Evolutionary conservation across 2,329 filamentous ascomycete genomes (phyloP).

Genomic region (Xylaria sp.): DNA sequence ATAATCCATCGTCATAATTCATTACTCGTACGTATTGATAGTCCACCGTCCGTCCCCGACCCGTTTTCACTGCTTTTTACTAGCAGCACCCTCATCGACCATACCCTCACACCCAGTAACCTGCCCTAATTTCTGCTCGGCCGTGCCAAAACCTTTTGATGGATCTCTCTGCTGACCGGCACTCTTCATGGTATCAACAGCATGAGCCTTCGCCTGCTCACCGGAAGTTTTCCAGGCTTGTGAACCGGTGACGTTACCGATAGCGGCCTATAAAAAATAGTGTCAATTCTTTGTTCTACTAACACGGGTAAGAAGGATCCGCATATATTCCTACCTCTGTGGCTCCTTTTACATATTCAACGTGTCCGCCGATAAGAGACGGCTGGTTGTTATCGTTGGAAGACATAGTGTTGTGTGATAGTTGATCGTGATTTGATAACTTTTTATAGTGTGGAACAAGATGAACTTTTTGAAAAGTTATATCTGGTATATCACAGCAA

Average conservation of each 20-base stretch:
- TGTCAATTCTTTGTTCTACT: neutral
- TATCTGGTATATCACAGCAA: neutral
- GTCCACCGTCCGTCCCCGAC: slow-evolving; percentile 7
- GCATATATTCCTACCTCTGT: slow-evolving; percentile 63
- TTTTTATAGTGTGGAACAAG: neutral
- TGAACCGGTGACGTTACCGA: slow-evolving; percentile 71
- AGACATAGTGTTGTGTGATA: slow-evolving; percentile 41
- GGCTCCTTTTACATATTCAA: slow-evolving; percentile 74
- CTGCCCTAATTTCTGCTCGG: slow-evolving; percentile 72
- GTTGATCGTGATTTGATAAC: neutral
- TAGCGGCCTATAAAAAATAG: slow-evolving; percentile 58
- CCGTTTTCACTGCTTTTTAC: slow-evolving; percentile 48
- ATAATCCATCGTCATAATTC: neutral
- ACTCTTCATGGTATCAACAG: slow-evolving; percentile 69
- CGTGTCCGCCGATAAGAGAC: slow-evolving; percentile 71
- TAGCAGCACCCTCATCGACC: slow-evolving; percentile 69
- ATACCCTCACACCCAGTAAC: slow-evolving; percentile 75
- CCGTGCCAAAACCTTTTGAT: slow-evolving; percentile 67
- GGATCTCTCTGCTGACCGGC: slow-evolving; percentile 67
- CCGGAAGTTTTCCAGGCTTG: slow-evolving; percentile 72
- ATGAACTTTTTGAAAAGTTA: neutral
- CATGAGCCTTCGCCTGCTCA: slow-evolving; percentile 71
- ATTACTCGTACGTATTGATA: slow-evolving; percentile 11
- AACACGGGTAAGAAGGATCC: neutral
- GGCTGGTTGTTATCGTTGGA: slow-evolving; percentile 55